These are phyloP conservation scores for Hypoxylon sp. DNA, from an alignment of 2,329 filamentous ascomycete genomes.

Conservation along the genomic window DNA sequence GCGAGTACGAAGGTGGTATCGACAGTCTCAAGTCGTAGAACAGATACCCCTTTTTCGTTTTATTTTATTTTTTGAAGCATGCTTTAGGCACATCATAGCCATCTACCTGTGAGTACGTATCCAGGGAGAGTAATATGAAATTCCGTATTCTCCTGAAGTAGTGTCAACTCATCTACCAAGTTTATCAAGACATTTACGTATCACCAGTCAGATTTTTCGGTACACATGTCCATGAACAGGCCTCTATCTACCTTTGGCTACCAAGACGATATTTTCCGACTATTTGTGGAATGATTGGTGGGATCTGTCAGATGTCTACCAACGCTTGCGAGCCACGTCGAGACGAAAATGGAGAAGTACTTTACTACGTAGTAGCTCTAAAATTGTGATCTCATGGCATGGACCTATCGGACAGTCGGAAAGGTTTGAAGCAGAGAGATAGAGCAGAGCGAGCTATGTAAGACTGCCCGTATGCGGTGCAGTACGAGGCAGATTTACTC, in stretches of 20 bases:
- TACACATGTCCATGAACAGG: not conserved
- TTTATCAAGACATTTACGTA: not conserved
- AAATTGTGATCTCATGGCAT: constrained; percentile 5
- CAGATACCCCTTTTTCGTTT: not conserved
- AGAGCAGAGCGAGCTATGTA: no score
- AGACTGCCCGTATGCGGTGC: not conserved
- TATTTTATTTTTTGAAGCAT: no score
- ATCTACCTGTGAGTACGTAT: no score
- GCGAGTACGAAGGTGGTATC: constrained; percentile 76
- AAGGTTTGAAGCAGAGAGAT: no score
- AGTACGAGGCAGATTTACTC: not conserved
- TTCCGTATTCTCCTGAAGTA: not conserved
- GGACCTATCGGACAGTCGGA: constrained; percentile 8
- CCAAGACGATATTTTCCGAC: not conserved
- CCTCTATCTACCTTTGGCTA: not conserved
- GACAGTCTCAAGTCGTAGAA: constrained; percentile 61
- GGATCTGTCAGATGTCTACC: constrained; percentile 8
- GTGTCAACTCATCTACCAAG: not conserved
- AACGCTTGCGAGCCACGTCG: constrained; percentile 33
- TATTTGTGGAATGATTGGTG: constrained; percentile 16
- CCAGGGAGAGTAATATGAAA: not conserved
- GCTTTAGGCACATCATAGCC: no score
- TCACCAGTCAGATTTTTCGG: not conserved
- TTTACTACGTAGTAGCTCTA: constrained; percentile 5
- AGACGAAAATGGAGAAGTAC: constrained; percentile 22